Evolutionary conservation across 2,329 filamentous ascomycete species (phyloP), one percentile per base, ranked within the genome.

Genomic region (Knufia fluminis): DNA sequence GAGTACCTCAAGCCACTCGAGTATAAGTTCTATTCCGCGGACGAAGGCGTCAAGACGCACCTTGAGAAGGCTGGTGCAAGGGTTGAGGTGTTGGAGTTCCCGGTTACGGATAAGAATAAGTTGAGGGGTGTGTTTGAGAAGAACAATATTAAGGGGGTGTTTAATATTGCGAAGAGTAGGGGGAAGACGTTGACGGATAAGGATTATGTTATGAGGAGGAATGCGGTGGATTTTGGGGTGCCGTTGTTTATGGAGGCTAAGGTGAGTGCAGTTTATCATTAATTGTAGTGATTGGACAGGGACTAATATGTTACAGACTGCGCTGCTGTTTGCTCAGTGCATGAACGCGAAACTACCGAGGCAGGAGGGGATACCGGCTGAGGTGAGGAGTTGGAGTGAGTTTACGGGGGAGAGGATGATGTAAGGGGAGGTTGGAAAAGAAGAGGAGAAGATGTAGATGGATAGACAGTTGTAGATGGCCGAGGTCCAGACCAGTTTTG

Each of bases 201-300:
- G 63, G 90, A 98, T 74, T 98, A 98, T 63, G 89, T 98, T 50
- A 97, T 97, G 91, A 82, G 92, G 63, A 82, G 92, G 66, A 98
- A 98, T 65, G 92, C 92, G 23, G 92, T 98, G 50, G 92, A 98
- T 72, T 98, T 98, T 68, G 91, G 91, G 60, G 89, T 97, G 26
- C 92, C 92, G 43, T 76, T 98, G 50, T 97, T 98, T 70, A 96
- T 96, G 90, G 91, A 97, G 74, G 88, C 90, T 48, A 91, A 92
- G 83, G 89, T 94, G 75, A 73, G 80, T 68, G 57, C 9, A 28
- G n/a, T 9, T 10, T 26, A 33, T 19, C 14, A 3, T 28, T 12
- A 23, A 22, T 32, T 9, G 50, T 46, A 32, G 36, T 19, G 19
- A 16, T n/a, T n/a, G 40, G 49, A 38, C 31, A 22, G 41, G 49